Evolutionary conservation across 148 eudicot species (phyloP).

Genomic region (Amaranthus hypochondriacus): DNA sequence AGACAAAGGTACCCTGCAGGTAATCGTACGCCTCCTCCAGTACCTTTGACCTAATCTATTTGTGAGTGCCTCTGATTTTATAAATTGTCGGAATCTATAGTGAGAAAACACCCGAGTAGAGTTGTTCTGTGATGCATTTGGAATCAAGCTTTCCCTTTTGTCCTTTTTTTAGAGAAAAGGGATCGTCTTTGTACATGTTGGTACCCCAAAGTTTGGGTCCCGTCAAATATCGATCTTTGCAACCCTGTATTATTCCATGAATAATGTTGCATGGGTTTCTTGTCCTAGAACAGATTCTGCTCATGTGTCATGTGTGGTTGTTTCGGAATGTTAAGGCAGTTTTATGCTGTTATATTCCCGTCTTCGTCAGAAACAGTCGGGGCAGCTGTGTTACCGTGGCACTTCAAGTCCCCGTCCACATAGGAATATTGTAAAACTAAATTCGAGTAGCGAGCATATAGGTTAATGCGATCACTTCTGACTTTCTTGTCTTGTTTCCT

Average conservation of each 20-base stretch:
- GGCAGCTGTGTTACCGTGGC: neutral
- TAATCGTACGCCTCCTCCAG: slow-evolving; percentile 41
- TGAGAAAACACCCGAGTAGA: slow-evolving; percentile 27
- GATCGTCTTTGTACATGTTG: slow-evolving; percentile 48
- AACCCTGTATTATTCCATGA: slow-evolving; percentile 35
- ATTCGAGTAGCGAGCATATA: too few species aligned
- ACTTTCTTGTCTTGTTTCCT: too few species aligned
- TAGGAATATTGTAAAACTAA: too few species aligned
- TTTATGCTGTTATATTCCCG: neutral
- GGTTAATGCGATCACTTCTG: too few species aligned
- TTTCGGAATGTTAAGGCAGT: neutral
- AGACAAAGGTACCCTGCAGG: slow-evolving; percentile 73
- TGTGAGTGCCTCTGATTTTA: slow-evolving; percentile 21
- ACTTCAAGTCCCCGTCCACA: too few species aligned
- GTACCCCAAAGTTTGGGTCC: slow-evolving; percentile 34
- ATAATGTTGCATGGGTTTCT: slow-evolving; percentile 36
- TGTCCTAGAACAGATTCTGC: slow-evolving; percentile 8
- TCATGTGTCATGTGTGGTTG: neutral
- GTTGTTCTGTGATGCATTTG: slow-evolving; percentile 25
- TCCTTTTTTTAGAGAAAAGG: slow-evolving; percentile 15
- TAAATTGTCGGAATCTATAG: slow-evolving; percentile 22
- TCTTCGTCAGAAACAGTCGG: neutral
- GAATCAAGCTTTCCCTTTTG: slow-evolving; percentile 16
- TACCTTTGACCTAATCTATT: slow-evolving; percentile 40
- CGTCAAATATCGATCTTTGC: slow-evolving; percentile 19